These are phyloP conservation scores for Cystofilobasidium capitatum DNA, from an alignment of 768 basidiomycete species.

Conservation along the genomic window DNA sequence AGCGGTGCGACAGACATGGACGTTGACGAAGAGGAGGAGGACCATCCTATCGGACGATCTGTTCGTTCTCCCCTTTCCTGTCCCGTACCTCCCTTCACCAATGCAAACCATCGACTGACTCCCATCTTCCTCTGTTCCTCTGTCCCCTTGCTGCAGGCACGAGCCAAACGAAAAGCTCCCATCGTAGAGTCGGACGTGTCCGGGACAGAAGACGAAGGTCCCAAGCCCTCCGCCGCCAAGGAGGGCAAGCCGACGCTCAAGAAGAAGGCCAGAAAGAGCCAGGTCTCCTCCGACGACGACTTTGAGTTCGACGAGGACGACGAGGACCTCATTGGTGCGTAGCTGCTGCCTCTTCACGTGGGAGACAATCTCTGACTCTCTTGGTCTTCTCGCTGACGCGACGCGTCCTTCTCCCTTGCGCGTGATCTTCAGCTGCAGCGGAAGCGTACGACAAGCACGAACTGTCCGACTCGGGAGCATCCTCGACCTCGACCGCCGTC, in stretches of 20 bases:
- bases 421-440: constrained; percentile 13
- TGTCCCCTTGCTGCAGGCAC: background rate
- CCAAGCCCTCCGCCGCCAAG: too few species aligned
- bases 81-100: too few species aligned
- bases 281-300: constrained; percentile 23
- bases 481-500: background rate
- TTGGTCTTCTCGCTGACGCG: background rate
- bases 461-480: constrained; percentile 7
- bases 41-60: constrained; percentile 9
- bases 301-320: constrained; percentile 17
- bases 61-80: background rate
- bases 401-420: background rate
- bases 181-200: constrained; percentile 17
- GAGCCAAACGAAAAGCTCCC: constrained; percentile 15
- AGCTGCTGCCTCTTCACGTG: background rate
- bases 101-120: too few species aligned
- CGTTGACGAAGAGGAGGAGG: constrained; percentile 11
- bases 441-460: constrained; percentile 10
- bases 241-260: background rate
- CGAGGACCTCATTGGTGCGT: constrained; percentile 24
- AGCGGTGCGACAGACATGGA: background rate
- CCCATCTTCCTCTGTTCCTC: too few species aligned
- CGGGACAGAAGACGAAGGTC: constrained; percentile 3
- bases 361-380: background rate
- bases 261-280: constrained; percentile 2